Base-by-base conservation (phyloP, 768 basidiomycete species). In the Mycena polygramma region DNA sequence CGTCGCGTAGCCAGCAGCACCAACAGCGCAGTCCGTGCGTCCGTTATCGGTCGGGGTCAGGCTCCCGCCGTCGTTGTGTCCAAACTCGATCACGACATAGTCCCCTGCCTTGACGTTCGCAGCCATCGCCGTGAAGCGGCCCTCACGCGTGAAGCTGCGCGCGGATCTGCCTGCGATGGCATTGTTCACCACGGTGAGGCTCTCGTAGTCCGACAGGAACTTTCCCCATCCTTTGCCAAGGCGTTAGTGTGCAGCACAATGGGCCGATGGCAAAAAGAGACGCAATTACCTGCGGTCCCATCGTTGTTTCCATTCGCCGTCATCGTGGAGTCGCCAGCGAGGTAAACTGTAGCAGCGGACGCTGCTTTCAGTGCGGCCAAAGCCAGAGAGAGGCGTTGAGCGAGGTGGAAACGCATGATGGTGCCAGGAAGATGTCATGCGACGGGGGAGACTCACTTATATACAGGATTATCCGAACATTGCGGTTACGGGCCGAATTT, bases 141-240 rank as follows among this genome's bases (percentile, higher is more conserved):
- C 81, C 49, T 79, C 77, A 35, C 79, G 75, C 7, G 77, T 81
- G 49, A 76, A 82, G 61, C 78, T 79, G 55, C 81, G 76, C 14
- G 81, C 79, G 36, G 76, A 79, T 24, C 77, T 65, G 10, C 81
- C 81, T 9, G 77, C 77, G 41, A 80, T 77, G 11, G 81, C 81
- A 48, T 77, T 63, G 72, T 82, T 82, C 15, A 78, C 75, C 19
- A 82, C 76, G 17, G 75, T 55, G 52, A 81, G 71, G 14, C 66
- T 77, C 17, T 78, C 60, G 39, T 76, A 79, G 61, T 75, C 71
- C 7, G 66, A 67, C 17, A 80, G 71, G 61, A 75, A 75, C 41
- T 77, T 71, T 9, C 76, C 78, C 77, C 78, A 80, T 26, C 68
- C 74, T 73, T 36, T 8, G 17, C 15, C 19, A 20, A 3, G 17